phyloP scores from a whole-genome alignment of 495 filamentous ascomycete genomes.

The Evansstolkia leycettana region DNA sequence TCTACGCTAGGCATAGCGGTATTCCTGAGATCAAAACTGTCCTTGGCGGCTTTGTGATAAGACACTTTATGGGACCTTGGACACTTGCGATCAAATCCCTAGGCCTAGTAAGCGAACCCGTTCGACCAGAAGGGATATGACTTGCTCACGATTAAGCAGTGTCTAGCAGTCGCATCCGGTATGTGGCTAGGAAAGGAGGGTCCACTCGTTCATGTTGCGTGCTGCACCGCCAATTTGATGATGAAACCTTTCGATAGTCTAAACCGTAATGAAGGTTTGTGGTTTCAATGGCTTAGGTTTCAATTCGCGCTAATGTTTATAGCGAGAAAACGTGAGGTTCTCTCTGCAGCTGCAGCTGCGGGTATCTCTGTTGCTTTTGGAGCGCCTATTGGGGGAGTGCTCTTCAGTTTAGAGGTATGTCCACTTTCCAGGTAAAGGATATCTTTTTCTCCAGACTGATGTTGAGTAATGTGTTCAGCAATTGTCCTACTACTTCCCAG shows the following conservation, averaged over 20 bases:
- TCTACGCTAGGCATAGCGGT: conserved; percentile 88
- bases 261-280: conserved; percentile 74
- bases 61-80: conserved; percentile 85
- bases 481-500: conserved; percentile 95
- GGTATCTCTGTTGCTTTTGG: conserved; percentile 97
- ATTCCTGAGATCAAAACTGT: conserved; percentile 98
- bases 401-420: conserved; percentile 79
- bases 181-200: conserved; percentile 99
- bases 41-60: conserved; percentile 87
- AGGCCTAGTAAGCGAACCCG: conserved; percentile 52
- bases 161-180: conserved; percentile 87
- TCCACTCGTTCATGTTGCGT: conserved; percentile 92
- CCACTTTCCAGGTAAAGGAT: background rate
- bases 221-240: conserved; percentile 91
- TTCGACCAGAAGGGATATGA: conserved; percentile 8
- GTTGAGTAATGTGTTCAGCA: conserved; percentile 36
- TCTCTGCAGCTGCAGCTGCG: conserved; percentile 88
- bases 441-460: background rate
- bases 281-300: background rate
- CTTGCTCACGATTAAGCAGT: conserved; percentile 34
- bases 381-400: conserved; percentile 84
- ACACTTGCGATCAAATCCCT: conserved; percentile 85
- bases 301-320: conserved; percentile 1
- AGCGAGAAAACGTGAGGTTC: conserved; percentile 90
- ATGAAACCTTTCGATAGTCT: conserved; percentile 82